These are phyloP conservation scores for Plasmodium coatneyi DNA, from an alignment of 169 alveolate genomes.

Conservation along the genomic window DNA sequence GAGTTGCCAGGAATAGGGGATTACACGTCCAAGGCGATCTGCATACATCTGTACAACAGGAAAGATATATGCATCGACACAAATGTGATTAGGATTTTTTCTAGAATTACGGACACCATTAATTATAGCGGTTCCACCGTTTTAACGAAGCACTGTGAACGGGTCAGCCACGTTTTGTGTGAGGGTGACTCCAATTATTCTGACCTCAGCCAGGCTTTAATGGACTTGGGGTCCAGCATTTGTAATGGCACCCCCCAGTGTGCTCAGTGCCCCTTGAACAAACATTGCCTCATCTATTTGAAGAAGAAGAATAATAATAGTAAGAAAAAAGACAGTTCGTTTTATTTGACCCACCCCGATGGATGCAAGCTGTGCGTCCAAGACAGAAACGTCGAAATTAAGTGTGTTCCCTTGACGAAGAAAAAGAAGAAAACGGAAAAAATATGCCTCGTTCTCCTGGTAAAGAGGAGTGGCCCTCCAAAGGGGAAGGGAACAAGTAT, in stretches of 20 bases:
- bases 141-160: conserved; percentile 58
- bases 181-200: conserved; percentile 40
- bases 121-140: conserved; percentile 44
- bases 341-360: conserved; percentile 15
- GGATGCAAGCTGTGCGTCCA: conserved; percentile 40
- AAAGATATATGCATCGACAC: conserved; percentile 79
- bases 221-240: conserved; percentile 81
- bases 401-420: conserved; percentile 35
- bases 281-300: conserved; percentile 57
- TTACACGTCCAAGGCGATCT: conserved; percentile 80
- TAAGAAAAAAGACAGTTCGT: conserved; percentile 2
- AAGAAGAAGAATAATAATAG: conserved; percentile 5
- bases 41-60: conserved; percentile 62
- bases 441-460: conserved; percentile 39
- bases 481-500: not conserved
- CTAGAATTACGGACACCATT: conserved; percentile 76
- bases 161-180: conserved; percentile 42
- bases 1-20: conserved; percentile 81
- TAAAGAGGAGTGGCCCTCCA: not conserved
- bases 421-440: conserved; percentile 52
- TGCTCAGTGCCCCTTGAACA: conserved; percentile 72
- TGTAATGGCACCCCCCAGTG: conserved; percentile 78
- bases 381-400: conserved; percentile 62
- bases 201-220: conserved; percentile 76
- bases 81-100: conserved; percentile 74